A percentile compares a stretch with the other conserved stretches of the same genome.
These are phyloP conservation scores for Epicoccum nigrum DNA, from an alignment of 2,329 filamentous ascomycete genomes.

Conservation along the genomic window DNA sequence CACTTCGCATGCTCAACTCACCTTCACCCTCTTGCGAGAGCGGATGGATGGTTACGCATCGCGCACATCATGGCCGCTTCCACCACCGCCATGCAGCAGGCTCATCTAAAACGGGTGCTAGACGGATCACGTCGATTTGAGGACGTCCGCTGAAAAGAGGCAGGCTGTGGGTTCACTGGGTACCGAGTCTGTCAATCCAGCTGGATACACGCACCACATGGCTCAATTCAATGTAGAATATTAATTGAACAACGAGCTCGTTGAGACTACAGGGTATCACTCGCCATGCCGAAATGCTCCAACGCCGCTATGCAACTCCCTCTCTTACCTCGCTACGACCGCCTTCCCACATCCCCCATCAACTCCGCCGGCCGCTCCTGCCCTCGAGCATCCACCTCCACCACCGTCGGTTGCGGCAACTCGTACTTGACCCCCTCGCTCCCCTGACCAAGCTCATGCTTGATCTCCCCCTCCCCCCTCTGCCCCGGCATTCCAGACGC, in stretches of 20 bases:
- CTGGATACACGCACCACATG: too few species aligned
- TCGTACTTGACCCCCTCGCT: conserved; percentile 22
- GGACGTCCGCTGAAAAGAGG: conserved; percentile 11
- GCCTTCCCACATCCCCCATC: background rate
- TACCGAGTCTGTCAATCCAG: conserved; percentile 9
- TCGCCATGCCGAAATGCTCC: too few species aligned
- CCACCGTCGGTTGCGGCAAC: conserved; percentile 6
- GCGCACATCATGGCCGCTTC: conserved; percentile 35
- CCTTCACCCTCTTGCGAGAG: background rate
- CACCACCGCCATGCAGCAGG: conserved; percentile 19
- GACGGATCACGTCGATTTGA: conserved; percentile 18
- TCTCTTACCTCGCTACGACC: too few species aligned
- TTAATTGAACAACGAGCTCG: too few species aligned
- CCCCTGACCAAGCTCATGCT: background rate
- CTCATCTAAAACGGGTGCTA: conserved; percentile 39
- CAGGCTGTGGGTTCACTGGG: conserved; percentile 2
- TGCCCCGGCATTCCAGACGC: too few species aligned
- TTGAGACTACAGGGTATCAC: too few species aligned
- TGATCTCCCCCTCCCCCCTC: too few species aligned
- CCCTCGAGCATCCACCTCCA: background rate
- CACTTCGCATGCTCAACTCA: too few species aligned
- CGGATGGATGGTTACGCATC: conserved; percentile 17
- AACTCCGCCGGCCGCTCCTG: conserved; percentile 1
- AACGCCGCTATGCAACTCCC: too few species aligned
- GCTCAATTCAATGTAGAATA: too few species aligned